Percentiles rank a stretch among this genome's conserved stretches.
Conservation (phyloP, 2,329 filamentous ascomycete genomes). For the Colletotrichum gigasporum region DNA sequence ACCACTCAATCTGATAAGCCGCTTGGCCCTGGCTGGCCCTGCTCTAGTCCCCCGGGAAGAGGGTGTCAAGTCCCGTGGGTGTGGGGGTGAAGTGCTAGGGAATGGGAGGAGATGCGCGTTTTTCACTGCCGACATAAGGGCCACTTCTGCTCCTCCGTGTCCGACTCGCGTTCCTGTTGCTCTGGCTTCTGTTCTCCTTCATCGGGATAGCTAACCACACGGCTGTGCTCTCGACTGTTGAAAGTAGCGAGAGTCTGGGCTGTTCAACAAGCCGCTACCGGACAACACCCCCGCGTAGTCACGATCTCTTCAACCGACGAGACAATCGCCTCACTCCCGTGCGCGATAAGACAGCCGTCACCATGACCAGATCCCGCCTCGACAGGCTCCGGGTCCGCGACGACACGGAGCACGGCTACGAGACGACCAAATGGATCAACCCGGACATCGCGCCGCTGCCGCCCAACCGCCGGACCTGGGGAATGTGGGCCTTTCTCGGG, state of each 20-base stretch:
- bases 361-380: constrained; percentile 16
- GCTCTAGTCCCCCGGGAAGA: neutral
- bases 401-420: constrained; percentile 34
- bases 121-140: constrained; percentile 21
- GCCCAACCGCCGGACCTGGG: constrained; percentile 57
- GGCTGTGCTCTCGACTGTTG: too few relatives aligned
- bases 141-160: neutral
- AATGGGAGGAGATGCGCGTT: constrained; percentile 1
- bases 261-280: too few relatives aligned
- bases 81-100: too few relatives aligned
- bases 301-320: neutral
- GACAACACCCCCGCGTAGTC: too few relatives aligned
- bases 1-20: constrained; percentile 26
- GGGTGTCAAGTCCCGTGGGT: neutral
- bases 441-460: constrained; percentile 52
- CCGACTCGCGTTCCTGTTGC: too few relatives aligned
- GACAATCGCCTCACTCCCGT: neutral
- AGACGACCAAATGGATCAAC: constrained; percentile 60
- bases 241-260: too few relatives aligned
- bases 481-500: constrained; percentile 32
- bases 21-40: too few relatives aligned
- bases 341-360: too few relatives aligned
- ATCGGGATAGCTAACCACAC: too few relatives aligned
- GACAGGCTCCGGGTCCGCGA: constrained; percentile 27
- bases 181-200: too few relatives aligned